Conservation (phyloP, 306 rosid genomes). For the Quercus variabilis region DNA sequence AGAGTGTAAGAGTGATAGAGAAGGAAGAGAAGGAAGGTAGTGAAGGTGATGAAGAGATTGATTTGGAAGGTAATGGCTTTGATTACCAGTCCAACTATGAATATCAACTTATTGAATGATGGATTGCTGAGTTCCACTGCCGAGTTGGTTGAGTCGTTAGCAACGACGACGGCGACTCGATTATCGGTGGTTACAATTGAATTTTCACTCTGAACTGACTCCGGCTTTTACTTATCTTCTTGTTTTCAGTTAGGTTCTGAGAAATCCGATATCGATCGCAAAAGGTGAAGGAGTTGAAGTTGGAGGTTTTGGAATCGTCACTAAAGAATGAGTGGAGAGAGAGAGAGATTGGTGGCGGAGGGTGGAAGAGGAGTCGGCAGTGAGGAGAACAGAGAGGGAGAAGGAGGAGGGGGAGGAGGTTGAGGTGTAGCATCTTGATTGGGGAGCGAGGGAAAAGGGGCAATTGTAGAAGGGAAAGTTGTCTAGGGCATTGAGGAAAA, state of each 20-base stretch:
- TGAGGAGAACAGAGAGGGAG: not conserved
- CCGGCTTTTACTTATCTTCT: slow-evolving; percentile 11
- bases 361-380: slow-evolving; percentile 6
- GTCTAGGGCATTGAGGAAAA: slow-evolving; percentile 39
- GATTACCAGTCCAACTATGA: slow-evolving; percentile 38
- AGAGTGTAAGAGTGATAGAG: slow-evolving; percentile 30
- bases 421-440: slow-evolving; percentile 26
- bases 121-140: slow-evolving; percentile 16
- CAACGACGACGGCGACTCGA: not conserved
- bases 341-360: slow-evolving; percentile 39
- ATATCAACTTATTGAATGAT: slow-evolving; percentile 38
- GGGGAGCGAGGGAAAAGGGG: slow-evolving; percentile 17
- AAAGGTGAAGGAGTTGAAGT: slow-evolving; percentile 7
- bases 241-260: slow-evolving; percentile 22
- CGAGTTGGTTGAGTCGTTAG: slow-evolving; percentile 25
- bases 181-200: slow-evolving; percentile 46
- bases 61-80: slow-evolving; percentile 55
- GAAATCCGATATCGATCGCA: not conserved
- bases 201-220: slow-evolving; percentile 1
- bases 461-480: slow-evolving; percentile 31
- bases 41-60: slow-evolving; percentile 44
- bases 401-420: slow-evolving; percentile 9
- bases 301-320: slow-evolving; percentile 11
- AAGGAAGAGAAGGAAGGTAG: slow-evolving; percentile 46
- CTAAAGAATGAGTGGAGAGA: slow-evolving; percentile 1